Conservation (phyloP, 352 stramenopile species). For the Thraustotheca clavata region DNA sequence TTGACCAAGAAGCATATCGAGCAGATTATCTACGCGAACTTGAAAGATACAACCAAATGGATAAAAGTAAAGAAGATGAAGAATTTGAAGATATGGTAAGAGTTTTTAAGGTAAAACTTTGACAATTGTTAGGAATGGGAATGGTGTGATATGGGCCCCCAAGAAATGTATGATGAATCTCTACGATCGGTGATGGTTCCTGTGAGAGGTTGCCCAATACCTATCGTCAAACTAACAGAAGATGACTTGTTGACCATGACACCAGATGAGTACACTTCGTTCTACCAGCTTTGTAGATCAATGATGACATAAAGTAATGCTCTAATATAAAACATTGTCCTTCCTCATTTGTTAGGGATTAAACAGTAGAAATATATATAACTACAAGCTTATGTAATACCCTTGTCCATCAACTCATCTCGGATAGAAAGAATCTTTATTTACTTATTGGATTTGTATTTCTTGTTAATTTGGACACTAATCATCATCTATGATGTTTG, state of each 20-base stretch:
- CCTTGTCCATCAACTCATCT: too few species aligned
- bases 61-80: conserved; percentile 37
- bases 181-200: conserved; percentile 43
- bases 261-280: conserved; percentile 53
- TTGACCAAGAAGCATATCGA: conserved; percentile 74
- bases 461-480: too few species aligned
- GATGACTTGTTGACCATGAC: conserved; percentile 78
- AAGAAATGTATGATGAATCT: conserved; percentile 11
- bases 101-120: conserved; percentile 57
- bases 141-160: conserved; percentile 60
- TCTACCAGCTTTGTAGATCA: not conserved
- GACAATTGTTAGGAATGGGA: conserved; percentile 76
- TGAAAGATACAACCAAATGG: conserved; percentile 67
- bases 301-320: conserved; percentile 2
- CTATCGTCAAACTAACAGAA: conserved; percentile 59
- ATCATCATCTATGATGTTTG: too few species aligned
- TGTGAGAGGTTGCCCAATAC: conserved; percentile 57
- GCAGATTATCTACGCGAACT: conserved; percentile 74
- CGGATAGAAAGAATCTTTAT: too few species aligned
- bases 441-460: too few species aligned
- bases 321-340: too few species aligned
- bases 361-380: too few species aligned
- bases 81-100: conserved; percentile 66
- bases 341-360: too few species aligned
- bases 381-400: too few species aligned